phyloP scores from a whole-genome alignment of 495 filamentous ascomycete genomes.

The Xylaria grammica region DNA sequence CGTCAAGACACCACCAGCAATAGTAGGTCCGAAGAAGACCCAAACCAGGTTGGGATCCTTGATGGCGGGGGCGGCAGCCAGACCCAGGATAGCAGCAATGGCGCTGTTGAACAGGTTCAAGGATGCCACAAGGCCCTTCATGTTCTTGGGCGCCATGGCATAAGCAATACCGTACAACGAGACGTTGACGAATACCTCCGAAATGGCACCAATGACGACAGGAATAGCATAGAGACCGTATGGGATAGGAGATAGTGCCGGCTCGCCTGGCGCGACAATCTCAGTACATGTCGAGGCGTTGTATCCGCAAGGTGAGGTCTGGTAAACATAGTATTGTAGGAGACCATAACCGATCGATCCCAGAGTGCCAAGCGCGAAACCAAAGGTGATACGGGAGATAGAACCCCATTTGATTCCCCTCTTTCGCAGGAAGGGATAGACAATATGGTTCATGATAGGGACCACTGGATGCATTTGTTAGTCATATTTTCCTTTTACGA shows the following conservation, averaged over 20 bases:
- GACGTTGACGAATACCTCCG: constrained; percentile 72
- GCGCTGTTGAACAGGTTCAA: constrained; percentile 63
- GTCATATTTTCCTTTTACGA: neutral
- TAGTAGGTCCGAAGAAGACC: constrained; percentile 57
- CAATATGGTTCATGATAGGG: constrained; percentile 67
- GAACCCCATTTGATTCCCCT: constrained; percentile 67
- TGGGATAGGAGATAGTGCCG: constrained; percentile 48
- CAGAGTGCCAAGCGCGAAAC: constrained; percentile 68
- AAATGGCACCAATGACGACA: constrained; percentile 59
- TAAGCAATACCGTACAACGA: constrained; percentile 75
- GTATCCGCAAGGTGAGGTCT: constrained; percentile 53
- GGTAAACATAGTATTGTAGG: constrained; percentile 75
- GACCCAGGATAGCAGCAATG: constrained; percentile 61
- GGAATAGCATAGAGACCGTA: constrained; percentile 51
- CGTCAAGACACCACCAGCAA: constrained; percentile 47
- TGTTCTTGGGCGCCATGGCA: constrained; percentile 67
- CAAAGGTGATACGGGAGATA: constrained; percentile 74
- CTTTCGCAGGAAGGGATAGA: constrained; percentile 71
- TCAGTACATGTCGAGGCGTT: constrained; percentile 48
- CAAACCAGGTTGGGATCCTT: constrained; percentile 64
- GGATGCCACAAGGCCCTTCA: constrained; percentile 68
- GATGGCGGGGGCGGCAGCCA: constrained; percentile 61
- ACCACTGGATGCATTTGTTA: constrained; percentile 53
- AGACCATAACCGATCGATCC: constrained; percentile 68
- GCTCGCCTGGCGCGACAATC: constrained; percentile 40